Percentiles rank a stretch among this genome's conserved stretches.
These are phyloP conservation scores for Penicillium sp. DNA, from an alignment of 2,329 filamentous ascomycete species.

Conservation along the genomic window DNA sequence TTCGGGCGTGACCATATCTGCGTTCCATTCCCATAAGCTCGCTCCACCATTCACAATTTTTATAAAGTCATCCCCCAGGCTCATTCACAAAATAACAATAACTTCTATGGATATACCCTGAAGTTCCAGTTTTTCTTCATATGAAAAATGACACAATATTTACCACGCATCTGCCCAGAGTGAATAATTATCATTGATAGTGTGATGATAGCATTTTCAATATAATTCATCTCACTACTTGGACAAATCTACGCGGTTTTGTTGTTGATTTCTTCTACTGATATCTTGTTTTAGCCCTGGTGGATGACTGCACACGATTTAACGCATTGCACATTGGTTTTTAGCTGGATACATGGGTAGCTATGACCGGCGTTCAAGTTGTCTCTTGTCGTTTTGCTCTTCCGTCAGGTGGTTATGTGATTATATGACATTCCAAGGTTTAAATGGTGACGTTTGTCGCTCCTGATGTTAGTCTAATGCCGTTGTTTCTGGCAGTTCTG, in stretches of 20 bases:
- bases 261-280: neutral
- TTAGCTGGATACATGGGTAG: slow-evolving; percentile 18
- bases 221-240: neutral
- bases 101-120: neutral
- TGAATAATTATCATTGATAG: neutral
- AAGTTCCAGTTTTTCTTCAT: neutral
- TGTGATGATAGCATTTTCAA: neutral
- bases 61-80: neutral
- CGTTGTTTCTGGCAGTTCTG: no score
- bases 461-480: no score
- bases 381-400: neutral
- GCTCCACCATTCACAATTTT: neutral
- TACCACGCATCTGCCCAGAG: neutral
- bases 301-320: neutral
- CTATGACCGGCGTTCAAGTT: slow-evolving; percentile 12
- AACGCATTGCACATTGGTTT: slow-evolving; percentile 7
- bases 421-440: neutral
- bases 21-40: neutral
- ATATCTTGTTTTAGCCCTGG: neutral
- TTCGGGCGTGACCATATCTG: neutral
- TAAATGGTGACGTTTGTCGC: no score
- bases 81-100: neutral
- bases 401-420: neutral
- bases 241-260: slow-evolving; percentile 7
- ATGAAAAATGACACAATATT: neutral